Evolutionary conservation across 345 rosid species (phyloP).

Genomic region (Arabidopsis arenosa): DNA sequence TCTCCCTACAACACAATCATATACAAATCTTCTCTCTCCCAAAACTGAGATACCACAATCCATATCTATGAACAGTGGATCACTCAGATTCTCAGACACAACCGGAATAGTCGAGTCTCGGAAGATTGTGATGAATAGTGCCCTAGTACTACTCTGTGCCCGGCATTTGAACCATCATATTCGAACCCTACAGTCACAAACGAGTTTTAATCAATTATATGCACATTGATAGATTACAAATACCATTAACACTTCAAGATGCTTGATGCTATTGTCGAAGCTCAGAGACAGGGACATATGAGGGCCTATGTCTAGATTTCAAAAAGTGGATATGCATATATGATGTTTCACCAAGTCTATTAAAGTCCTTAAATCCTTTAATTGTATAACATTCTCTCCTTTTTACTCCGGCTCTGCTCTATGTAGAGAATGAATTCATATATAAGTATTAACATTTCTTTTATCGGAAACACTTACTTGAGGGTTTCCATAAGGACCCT

Average conservation of each 20-base stretch:
- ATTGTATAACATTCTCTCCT: not conserved
- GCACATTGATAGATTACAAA: slow-evolving; percentile 7
- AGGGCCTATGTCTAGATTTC: slow-evolving; percentile 6
- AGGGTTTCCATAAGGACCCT: slow-evolving; percentile 58
- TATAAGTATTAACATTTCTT: not conserved
- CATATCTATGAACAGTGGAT: slow-evolving; percentile 31
- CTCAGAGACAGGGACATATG: not conserved
- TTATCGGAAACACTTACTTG: slow-evolving; percentile 49
- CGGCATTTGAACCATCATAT: slow-evolving; percentile 69
- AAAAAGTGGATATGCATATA: not conserved
- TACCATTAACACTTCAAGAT: not conserved
- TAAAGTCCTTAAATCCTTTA: slow-evolving; percentile 2
- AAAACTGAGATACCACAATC: slow-evolving; percentile 27
- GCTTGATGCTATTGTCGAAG: not conserved
- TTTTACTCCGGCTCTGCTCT: not conserved
- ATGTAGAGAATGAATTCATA: not conserved
- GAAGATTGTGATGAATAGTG: slow-evolving; percentile 33
- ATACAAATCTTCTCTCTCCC: slow-evolving; percentile 37
- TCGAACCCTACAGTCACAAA: slow-evolving; percentile 55
- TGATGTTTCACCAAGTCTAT: not conserved
- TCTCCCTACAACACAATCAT: slow-evolving; percentile 40
- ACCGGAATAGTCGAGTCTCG: slow-evolving; percentile 29
- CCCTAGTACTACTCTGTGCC: slow-evolving; percentile 50
- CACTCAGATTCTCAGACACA: slow-evolving; percentile 28
- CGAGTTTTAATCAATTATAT: not conserved